Base-by-base conservation (phyloP, 164 flowering plant species). In the Warburgia ugandensis region DNA sequence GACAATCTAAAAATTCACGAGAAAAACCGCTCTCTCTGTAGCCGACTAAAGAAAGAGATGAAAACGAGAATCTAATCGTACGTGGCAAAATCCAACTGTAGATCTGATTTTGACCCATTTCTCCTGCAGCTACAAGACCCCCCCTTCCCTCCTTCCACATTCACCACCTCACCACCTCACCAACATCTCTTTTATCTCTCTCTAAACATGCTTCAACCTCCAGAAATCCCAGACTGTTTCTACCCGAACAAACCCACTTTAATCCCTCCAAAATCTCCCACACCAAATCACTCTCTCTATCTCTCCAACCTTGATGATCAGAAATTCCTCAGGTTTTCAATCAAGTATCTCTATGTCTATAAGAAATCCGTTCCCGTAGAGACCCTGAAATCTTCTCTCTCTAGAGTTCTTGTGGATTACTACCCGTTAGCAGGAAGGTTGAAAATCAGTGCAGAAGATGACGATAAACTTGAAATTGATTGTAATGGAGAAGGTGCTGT, bases 371-470 rank as follows among this genome's bases (percentile, higher is more conserved):
- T 75, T 0, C 19, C 47, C 54, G 25, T 52, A 0, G 81, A 75
- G 7, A 5, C 23, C 45, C 48, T 91, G 42, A 81, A 75, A 52
- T 28, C 31, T 17, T 81, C 96, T 11, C 85, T 91, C 9, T 75
- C 96, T 2, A 63, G 37, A 26, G 73, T 68, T 42, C 86, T 91
- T 6, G 84, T 79, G 1, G 68, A 77, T n/a, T 91, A 83, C 73
- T 85, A 91, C 63, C 98, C 98, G 3, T 69, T 91, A 31, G 98
- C 98, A 1, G 98, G 98, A 19, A 71, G 98, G 67, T 36, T 91
- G 47, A 77, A 77, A 48, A 16, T 49, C 12, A 56, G 64, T 26
- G 22, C 16, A 4, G 63, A 60, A 4, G 61, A 61, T 54, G 80
- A 79, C 66, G 68, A 67, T 20, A 86, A 81, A 72, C 79, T 91